These are phyloP conservation scores for Lactarius hatsudake DNA, from an alignment of 768 basidiomycete species.

Conservation along the genomic window DNA sequence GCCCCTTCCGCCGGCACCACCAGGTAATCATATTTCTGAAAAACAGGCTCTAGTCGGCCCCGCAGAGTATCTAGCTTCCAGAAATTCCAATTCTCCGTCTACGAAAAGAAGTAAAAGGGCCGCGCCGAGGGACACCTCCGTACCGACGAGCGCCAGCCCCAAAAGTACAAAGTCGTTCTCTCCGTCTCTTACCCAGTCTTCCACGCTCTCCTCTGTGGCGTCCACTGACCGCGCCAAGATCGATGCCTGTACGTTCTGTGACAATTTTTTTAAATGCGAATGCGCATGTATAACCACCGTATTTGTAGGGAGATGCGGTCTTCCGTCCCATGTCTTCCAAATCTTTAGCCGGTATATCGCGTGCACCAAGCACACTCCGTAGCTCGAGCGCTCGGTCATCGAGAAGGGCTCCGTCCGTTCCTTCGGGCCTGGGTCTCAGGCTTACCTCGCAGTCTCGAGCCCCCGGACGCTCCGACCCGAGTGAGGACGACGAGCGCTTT, in stretches of 20 bases:
- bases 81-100: background rate
- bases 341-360: background rate
- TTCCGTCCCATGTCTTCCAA: background rate
- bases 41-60: background rate
- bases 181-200: background rate
- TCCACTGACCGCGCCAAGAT: background rate
- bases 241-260: background rate
- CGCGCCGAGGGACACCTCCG: background rate
- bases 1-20: conserved; percentile 32
- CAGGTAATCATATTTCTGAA: conserved; percentile 31
- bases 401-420: no score
- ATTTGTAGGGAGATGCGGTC: conserved; percentile 6
- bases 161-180: background rate
- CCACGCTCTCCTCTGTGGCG: background rate
- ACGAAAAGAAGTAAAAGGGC: background rate
- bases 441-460: background rate
- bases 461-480: conserved; percentile 5
- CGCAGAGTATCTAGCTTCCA: conserved; percentile 25
- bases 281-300: background rate
- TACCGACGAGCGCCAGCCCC: background rate
- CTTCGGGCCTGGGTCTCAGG: background rate
- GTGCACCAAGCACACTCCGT: background rate
- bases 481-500: background rate
- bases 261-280: no score
- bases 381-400: background rate